These are phyloP conservation scores for Monosporascus sp. DNA, from an alignment of 2,329 filamentous ascomycete genomes.

Conservation along the genomic window DNA sequence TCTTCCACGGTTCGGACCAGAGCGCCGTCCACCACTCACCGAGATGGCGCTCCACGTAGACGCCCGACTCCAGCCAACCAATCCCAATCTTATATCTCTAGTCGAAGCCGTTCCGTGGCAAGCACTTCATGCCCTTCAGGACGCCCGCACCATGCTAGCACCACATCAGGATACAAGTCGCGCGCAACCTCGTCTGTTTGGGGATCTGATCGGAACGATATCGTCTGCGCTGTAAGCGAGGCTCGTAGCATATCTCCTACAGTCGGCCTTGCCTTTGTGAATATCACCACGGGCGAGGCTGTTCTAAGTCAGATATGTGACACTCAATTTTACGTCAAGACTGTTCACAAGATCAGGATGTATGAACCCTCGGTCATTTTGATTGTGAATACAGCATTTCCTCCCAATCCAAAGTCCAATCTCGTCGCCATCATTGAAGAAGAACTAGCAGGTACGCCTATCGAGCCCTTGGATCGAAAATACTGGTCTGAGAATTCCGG, in stretches of 20 bases:
- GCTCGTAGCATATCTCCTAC: slow-evolving; percentile 81
- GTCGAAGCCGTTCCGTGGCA: slow-evolving; percentile 18
- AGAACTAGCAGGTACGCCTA: slow-evolving; percentile 56
- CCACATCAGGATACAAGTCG: slow-evolving; percentile 41
- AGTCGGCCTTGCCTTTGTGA: slow-evolving; percentile 82
- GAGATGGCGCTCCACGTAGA: slow-evolving; percentile 8
- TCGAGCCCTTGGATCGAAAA: slow-evolving; percentile 65
- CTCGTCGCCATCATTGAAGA: slow-evolving; percentile 70
- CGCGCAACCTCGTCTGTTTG: slow-evolving; percentile 37
- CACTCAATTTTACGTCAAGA: slow-evolving; percentile 85
- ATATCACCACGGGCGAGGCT: slow-evolving; percentile 77
- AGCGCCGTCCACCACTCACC: slow-evolving; percentile 15
- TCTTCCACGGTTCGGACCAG: slow-evolving; percentile 10
- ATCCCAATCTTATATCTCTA: slow-evolving; percentile 21
- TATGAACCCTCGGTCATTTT: slow-evolving; percentile 76
- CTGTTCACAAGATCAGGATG: slow-evolving; percentile 78
- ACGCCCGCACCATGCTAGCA: slow-evolving; percentile 26
- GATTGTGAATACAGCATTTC: slow-evolving; percentile 64
- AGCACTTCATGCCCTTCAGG: slow-evolving; percentile 19
- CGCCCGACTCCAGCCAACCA: slow-evolving; percentile 18
- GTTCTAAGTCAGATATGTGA: slow-evolving; percentile 89
- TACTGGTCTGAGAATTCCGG: slow-evolving; percentile 80
- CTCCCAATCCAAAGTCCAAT: slow-evolving; percentile 63
- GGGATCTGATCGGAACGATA: slow-evolving; percentile 54
- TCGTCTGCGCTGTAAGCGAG: slow-evolving; percentile 85